Evolutionary conservation across 805 yeast genomes (phyloP).

Genomic region (Diddensiella transvaalensis): DNA sequence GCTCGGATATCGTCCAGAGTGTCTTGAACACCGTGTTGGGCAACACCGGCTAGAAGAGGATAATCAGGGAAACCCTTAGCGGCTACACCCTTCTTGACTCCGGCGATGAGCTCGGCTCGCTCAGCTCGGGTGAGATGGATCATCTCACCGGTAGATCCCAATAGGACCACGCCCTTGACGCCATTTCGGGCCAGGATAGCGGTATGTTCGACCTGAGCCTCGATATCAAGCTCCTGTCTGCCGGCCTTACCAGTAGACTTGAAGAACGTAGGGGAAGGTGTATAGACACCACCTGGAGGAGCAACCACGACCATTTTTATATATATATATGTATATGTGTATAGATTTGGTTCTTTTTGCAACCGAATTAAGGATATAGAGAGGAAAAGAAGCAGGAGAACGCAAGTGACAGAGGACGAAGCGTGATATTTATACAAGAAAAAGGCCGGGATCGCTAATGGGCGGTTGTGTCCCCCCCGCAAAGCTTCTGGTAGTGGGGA

Average conservation of each 20-base stretch:
- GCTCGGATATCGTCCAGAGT: slow-evolving; percentile 35
- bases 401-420: not conserved
- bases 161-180: slow-evolving; percentile 45
- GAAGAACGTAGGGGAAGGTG: slow-evolving; percentile 55
- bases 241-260: slow-evolving; percentile 35
- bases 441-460: too few species aligned
- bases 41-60: slow-evolving; percentile 48
- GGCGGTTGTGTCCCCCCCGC: too few species aligned
- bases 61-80: slow-evolving; percentile 38
- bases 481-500: not conserved
- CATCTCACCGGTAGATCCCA: slow-evolving; percentile 57
- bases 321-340: not conserved
- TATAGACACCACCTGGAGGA: slow-evolving; percentile 39
- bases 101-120: slow-evolving; percentile 32
- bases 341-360: not conserved
- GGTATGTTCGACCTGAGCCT: slow-evolving; percentile 45
- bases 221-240: slow-evolving; percentile 40
- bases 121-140: slow-evolving; percentile 48
- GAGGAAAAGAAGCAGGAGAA: not conserved
- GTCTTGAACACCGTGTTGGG: slow-evolving; percentile 44
- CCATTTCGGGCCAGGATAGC: slow-evolving; percentile 42
- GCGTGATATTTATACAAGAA: too few species aligned
- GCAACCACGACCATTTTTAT: slow-evolving; percentile 17
- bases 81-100: slow-evolving; percentile 34
- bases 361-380: not conserved